Percentiles rank a stretch among this genome's conserved stretches.
Evolutionary conservation across 441 rosid species (phyloP).

Genomic region (Heliophila coronopifolia): DNA sequence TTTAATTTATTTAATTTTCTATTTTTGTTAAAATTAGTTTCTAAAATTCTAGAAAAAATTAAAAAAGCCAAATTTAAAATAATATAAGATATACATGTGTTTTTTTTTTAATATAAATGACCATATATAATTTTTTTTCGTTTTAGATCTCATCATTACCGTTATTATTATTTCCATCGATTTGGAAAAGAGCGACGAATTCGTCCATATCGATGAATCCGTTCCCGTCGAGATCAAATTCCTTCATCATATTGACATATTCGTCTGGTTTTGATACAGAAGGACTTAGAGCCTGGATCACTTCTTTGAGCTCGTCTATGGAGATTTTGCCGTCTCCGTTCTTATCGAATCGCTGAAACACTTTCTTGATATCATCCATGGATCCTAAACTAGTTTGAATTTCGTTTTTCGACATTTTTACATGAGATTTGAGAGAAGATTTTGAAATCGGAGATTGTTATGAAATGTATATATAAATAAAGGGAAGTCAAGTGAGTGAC

Average conservation of each 20-base stretch:
- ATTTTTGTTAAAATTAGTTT: no score
- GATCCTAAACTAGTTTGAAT: constrained; percentile 32
- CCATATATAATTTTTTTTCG: no score
- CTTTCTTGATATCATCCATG: constrained; percentile 38
- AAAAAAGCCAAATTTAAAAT: no score
- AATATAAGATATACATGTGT: no score
- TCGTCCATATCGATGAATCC: constrained; percentile 71
- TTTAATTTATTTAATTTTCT: no score
- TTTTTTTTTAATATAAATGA: no score
- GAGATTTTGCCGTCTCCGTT: constrained; percentile 90
- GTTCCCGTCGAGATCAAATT: constrained; percentile 75
- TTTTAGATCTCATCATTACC: background rate
- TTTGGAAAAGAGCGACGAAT: constrained; percentile 45
- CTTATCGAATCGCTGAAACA: constrained; percentile 69
- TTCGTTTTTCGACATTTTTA: constrained; percentile 27
- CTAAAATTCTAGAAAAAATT: no score
- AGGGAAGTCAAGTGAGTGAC: no score
- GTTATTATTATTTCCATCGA: background rate
- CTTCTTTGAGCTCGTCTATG: constrained; percentile 43
- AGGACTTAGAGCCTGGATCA: constrained; percentile 50
- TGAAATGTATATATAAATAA: no score
- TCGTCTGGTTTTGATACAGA: constrained; percentile 43
- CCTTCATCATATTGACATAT: constrained; percentile 52
- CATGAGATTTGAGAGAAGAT: no score
- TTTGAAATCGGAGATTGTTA: no score